Percentiles rank a stretch among this genome's conserved stretches.
Evolutionary conservation across 305 asterid species (phyloP).

Genomic region (Solanum hybrid): DNA sequence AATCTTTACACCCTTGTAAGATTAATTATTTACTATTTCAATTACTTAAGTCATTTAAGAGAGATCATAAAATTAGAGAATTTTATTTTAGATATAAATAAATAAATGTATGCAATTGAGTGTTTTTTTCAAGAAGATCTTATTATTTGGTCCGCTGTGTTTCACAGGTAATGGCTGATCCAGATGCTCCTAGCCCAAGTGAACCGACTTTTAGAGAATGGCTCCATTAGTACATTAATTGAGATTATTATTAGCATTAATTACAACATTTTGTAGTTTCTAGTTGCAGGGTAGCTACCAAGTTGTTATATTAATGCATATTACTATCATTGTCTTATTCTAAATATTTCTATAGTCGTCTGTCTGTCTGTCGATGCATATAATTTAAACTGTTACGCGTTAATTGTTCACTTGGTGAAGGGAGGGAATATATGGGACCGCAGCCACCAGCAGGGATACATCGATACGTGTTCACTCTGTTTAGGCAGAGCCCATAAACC

Average conservation of each 20-base stretch:
- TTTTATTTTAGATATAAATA: not conserved
- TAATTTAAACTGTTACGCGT: no score
- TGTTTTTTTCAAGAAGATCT: not conserved
- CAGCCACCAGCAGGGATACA: constrained; percentile 37
- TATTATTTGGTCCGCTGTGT: not conserved
- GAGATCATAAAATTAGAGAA: not conserved
- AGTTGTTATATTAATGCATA: not conserved
- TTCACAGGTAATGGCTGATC: constrained; percentile 43
- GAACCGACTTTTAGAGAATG: constrained; percentile 43
- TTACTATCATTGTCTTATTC: not conserved
- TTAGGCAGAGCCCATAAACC: constrained; percentile 17
- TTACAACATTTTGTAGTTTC: not conserved
- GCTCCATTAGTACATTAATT: constrained; percentile 33
- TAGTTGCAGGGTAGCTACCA: not conserved
- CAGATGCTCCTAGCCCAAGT: constrained; percentile 48
- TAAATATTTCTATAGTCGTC: no score
- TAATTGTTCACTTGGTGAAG: constrained; percentile 5
- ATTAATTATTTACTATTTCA: not conserved
- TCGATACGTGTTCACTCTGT: constrained; percentile 32
- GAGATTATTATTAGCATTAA: not conserved
- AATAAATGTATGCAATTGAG: not conserved
- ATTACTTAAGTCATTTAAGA: not conserved
- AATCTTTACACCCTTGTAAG: constrained; percentile 39
- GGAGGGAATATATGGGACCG: constrained; percentile 42
- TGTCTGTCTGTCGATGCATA: not conserved